Evolutionary conservation across 2,329 filamentous ascomycete genomes (phyloP), one percentile per base, ranked within the genome.

Genomic region (Talaromyces sp.): DNA sequence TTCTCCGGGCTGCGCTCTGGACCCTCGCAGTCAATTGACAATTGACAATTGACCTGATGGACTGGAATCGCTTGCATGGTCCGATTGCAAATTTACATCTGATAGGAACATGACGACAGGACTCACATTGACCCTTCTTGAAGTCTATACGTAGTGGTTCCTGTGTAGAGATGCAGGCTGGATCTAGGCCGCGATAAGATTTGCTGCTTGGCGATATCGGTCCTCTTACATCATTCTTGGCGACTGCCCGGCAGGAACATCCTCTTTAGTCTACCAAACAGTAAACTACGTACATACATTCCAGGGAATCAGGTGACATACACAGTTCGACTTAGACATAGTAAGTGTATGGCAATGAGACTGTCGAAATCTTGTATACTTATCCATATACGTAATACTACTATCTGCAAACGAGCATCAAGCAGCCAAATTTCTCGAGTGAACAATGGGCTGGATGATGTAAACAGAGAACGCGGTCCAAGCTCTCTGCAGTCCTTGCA

Each of bases 401-500:
- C 22, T 22, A 22, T 22, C 22, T 22, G 22, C 22, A 22, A 22
- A 50, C 47, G 14, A 50, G 47, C 24, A 16, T 50, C 47, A 14
- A 22, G 22, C 22, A 1, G 22, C 22, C 9, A 7, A 16, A 2
- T 13, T 7, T 35, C 10, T 33, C 6, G 31, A 39, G 24, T 19
- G 52, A 35, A 58, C 54, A 41, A 59, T 16, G 22, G 22, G 22
- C 22, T 22, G 22, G 33, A 24, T 24, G 4, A 22, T 10, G 10
- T 39, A n/a, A 37, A 37, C n/a, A 41, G 33, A 58, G 35, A 41
- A 54, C n/a, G 43, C 27, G 47, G 47, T 62, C 45, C 43, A 52
- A 62, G 45, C 59, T 62, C 47, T 62, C n/a, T 62, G 43, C 59
- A 27, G 59, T 47, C 41, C 45, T 50, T 50, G 27, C 27, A 50